Evolutionary conservation across 2,329 filamentous ascomycete genomes (phyloP).

Genomic region (Trichoderma atroviride): DNA sequence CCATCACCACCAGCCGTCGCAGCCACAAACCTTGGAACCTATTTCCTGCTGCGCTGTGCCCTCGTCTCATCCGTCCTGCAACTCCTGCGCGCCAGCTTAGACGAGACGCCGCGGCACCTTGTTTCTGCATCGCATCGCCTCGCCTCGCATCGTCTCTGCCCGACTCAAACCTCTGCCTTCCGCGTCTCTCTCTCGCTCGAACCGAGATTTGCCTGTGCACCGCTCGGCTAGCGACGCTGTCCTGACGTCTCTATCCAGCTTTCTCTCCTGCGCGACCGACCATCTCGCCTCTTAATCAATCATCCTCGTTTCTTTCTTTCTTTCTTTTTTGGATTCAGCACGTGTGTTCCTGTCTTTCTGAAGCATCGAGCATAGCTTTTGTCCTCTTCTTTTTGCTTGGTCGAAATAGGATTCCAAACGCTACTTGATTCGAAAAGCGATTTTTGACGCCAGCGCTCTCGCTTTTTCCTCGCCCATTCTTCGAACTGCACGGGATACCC

Average conservation of each 20-base stretch:
- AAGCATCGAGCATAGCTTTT: not conserved
- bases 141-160: not conserved
- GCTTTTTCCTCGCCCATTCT: not conserved
- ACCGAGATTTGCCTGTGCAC: slow-evolving; percentile 19
- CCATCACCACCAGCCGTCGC: slow-evolving; percentile 25
- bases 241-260: slow-evolving; percentile 11
- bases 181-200: slow-evolving; percentile 5
- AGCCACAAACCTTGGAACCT: slow-evolving; percentile 12
- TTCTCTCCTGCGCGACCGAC: slow-evolving; percentile 4
- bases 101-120: not conserved
- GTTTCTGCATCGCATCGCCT: not conserved
- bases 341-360: slow-evolving; percentile 7
- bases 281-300: not conserved
- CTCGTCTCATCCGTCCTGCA: slow-evolving; percentile 12
- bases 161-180: not conserved
- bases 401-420: not conserved
- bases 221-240: slow-evolving; percentile 19
- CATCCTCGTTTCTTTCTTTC: not conserved
- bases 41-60: slow-evolving; percentile 10
- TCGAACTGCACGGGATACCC: slow-evolving; percentile 2
- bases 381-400: not conserved
- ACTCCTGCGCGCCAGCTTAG: slow-evolving; percentile 6
- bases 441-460: slow-evolving; percentile 9
- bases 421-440: slow-evolving; percentile 1
- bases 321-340: not conserved